phyloP scores from a whole-genome alignment of 345 rosid genomes.

The Citrus sp. region DNA sequence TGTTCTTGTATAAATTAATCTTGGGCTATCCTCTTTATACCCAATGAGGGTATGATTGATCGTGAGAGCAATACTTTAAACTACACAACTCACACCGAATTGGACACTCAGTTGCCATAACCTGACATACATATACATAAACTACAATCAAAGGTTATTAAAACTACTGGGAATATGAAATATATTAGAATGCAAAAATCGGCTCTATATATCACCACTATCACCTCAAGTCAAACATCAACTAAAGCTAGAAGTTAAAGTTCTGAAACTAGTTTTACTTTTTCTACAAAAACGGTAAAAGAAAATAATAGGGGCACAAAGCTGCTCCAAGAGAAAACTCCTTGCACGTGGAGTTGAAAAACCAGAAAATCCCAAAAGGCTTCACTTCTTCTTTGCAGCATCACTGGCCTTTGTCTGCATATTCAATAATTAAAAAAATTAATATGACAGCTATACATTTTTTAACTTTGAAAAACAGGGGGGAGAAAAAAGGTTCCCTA shows the following conservation, averaged over 20 bases:
- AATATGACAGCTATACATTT: background rate
- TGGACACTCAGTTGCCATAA: background rate
- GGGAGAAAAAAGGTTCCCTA: no score
- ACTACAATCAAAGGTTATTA: background rate
- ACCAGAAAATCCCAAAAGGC: background rate
- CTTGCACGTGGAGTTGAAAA: background rate
- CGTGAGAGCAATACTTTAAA: no score
- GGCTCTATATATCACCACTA: background rate
- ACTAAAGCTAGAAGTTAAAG: background rate
- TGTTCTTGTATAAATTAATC: no score
- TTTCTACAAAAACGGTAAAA: background rate
- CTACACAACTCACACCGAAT: no score
- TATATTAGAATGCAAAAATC: background rate
- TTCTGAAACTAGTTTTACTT: no score
- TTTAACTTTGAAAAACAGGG: background rate
- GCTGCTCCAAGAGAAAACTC: background rate
- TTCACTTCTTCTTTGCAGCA: slow-evolving; percentile 40
- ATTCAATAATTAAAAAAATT: background rate
- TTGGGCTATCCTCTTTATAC: no score
- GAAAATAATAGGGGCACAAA: background rate
- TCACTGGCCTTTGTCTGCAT: slow-evolving; percentile 38
- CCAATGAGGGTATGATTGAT: no score
- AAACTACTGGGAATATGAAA: background rate
- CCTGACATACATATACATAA: background rate
- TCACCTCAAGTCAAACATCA: background rate